Percentiles rank a stretch among this genome's conserved stretches.
Evolutionary conservation across 495 filamentous ascomycete genomes (phyloP).

Genomic region (Staphylotrichum tortipilum): DNA sequence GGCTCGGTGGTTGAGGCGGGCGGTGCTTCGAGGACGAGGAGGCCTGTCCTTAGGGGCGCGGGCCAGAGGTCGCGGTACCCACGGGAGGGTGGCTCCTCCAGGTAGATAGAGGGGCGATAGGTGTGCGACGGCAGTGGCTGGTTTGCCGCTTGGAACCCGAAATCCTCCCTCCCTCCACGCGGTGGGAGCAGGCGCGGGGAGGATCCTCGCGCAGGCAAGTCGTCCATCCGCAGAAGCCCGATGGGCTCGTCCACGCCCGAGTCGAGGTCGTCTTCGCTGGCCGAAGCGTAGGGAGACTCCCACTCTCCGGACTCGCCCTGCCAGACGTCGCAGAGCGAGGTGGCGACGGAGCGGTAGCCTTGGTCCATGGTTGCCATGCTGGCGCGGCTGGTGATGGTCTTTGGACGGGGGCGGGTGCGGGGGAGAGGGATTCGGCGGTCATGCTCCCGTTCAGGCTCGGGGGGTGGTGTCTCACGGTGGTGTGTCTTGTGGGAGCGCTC

Average conservation of each 20-base stretch:
- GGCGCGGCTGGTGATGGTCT: slow-evolving; percentile 3
- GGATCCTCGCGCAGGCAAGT: slow-evolving; percentile 3
- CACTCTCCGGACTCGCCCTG: slow-evolving; percentile 22
- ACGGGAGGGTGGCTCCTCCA: background rate
- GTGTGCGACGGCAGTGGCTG: background rate
- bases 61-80: too few relatives aligned
- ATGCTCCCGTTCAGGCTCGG: background rate
- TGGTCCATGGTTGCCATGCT: slow-evolving; percentile 13
- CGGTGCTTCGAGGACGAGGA: slow-evolving; percentile 2
- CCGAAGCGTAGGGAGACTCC: slow-evolving; percentile 24
- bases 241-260: slow-evolving; percentile 10
- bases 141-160: slow-evolving; percentile 2
- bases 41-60: background rate
- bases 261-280: slow-evolving; percentile 4
- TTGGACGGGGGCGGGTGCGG: slow-evolving; percentile 1
- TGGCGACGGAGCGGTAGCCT: slow-evolving; percentile 9
- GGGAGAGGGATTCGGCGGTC: too few relatives aligned
- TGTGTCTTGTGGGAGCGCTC: background rate
- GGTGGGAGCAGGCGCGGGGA: slow-evolving; percentile 7
- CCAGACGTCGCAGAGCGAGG: slow-evolving; percentile 24
- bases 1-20: background rate
- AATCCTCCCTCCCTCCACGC: slow-evolving; percentile 1
- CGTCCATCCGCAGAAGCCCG: slow-evolving; percentile 3
- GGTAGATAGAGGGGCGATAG: background rate
- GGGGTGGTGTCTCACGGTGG: background rate